Evolutionary conservation across 257 asterid genomes (phyloP).

Genomic region (Asclepias syriaca): DNA sequence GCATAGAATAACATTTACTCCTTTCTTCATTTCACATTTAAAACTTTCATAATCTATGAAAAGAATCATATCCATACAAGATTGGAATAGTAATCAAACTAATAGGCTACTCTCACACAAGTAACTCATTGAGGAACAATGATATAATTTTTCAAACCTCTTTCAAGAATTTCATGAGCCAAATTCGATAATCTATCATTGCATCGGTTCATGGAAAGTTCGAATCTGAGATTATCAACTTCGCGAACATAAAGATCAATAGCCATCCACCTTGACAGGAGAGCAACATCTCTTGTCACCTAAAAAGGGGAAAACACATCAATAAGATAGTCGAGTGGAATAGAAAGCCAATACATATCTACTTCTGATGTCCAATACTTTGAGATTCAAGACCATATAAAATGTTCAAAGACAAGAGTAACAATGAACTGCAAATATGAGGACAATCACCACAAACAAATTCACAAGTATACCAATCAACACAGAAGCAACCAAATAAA

Average conservation of each 20-base stretch:
- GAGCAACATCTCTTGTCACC: slow-evolving; percentile 89
- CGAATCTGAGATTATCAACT: slow-evolving; percentile 86
- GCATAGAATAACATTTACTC: background rate
- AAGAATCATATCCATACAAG: background rate
- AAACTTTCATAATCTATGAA: background rate
- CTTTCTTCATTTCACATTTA: background rate
- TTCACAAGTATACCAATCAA: background rate
- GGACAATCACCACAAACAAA: background rate
- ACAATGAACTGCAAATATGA: background rate
- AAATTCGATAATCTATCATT: slow-evolving; percentile 46
- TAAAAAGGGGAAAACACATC: slow-evolving; percentile 28
- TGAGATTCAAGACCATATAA: background rate
- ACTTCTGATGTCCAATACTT: background rate
- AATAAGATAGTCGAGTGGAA: slow-evolving; percentile 14
- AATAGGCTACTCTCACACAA: background rate
- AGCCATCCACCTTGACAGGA: slow-evolving; percentile 97
- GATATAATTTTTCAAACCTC: slow-evolving; percentile 38
- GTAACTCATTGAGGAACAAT: slow-evolving; percentile 1
- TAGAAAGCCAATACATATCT: background rate
- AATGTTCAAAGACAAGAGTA: background rate
- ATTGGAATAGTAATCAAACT: background rate
- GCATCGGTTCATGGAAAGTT: slow-evolving; percentile 93
- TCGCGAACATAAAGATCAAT: slow-evolving; percentile 84
- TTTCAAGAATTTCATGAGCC: slow-evolving; percentile 76
- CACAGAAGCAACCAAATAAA: too few relatives aligned